phyloP scores from a whole-genome alignment of 768 basidiomycete genomes.

The Dentipellis fragilis region DNA sequence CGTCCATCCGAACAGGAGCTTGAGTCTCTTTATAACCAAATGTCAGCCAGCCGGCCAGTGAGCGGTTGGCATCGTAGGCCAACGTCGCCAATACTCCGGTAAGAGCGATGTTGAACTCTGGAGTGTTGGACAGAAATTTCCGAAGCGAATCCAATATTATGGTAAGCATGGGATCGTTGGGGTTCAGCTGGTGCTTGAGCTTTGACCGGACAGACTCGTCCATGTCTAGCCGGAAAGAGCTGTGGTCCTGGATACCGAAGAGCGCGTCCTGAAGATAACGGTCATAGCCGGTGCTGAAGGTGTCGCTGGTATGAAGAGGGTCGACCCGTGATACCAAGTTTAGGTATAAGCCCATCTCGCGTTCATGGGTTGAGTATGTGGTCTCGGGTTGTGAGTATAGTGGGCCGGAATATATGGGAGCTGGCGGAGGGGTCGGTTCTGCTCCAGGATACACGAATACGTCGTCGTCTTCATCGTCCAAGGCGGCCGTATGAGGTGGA shows the following conservation, averaged over 20 bases:
- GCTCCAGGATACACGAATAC: conserved; percentile 35
- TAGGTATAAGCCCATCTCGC: conserved; percentile 75
- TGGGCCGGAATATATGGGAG: conserved; percentile 18
- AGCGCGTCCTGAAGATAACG: conserved; percentile 76
- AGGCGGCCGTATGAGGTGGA: conserved; percentile 13
- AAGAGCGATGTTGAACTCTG: conserved; percentile 81
- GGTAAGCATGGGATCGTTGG: conserved; percentile 67
- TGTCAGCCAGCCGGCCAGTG: conserved; percentile 82
- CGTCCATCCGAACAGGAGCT: conserved; percentile 10
- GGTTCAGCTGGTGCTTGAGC: conserved; percentile 66
- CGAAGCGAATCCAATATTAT: conserved; percentile 60
- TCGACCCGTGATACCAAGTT: conserved; percentile 71
- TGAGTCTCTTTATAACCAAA: conserved; percentile 40
- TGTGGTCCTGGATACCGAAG: conserved; percentile 52
- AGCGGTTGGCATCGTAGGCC: conserved; percentile 78
- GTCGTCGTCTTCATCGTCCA: conserved; percentile 38
- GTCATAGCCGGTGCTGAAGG: conserved; percentile 79
- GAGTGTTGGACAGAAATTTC: conserved; percentile 75
- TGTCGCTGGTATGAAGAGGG: conserved; percentile 55
- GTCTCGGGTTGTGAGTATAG: conserved; percentile 56
- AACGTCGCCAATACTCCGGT: conserved; percentile 76
- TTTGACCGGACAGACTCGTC: conserved; percentile 30
- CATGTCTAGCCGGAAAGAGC: conserved; percentile 39
- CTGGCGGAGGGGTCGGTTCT: conserved; percentile 7
- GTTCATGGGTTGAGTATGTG: conserved; percentile 72